A percentile compares a stretch with the other conserved stretches of the same genome.
phyloP scores from a whole-genome alignment of 352 stramenopile species.

The Phytopythium aichiense region DNA sequence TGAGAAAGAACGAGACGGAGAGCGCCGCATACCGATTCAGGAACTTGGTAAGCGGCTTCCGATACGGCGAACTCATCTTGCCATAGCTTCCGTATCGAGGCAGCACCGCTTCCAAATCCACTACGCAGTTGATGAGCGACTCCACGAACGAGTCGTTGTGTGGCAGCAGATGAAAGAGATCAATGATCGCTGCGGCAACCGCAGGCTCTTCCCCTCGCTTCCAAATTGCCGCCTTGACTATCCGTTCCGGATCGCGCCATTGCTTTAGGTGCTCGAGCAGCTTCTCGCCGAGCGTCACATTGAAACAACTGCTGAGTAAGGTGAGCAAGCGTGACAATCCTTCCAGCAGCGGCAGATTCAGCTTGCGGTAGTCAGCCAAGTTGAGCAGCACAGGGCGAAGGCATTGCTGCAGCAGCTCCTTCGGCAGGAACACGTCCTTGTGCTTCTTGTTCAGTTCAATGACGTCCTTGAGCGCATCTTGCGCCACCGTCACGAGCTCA shows the following conservation, averaged over 20 bases:
- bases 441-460: constrained; percentile 86
- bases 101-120: constrained; percentile 92
- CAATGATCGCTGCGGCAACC: constrained; percentile 94
- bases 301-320: constrained; percentile 96
- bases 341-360: constrained; percentile 94
- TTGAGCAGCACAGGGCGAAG: constrained; percentile 95
- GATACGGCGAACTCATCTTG: constrained; percentile 90
- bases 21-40: constrained; percentile 91
- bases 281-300: constrained; percentile 97
- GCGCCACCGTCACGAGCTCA: constrained; percentile 75
- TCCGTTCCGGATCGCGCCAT: constrained; percentile 89
- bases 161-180: constrained; percentile 95
- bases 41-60: constrained; percentile 89
- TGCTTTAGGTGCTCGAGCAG: constrained; percentile 95
- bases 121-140: constrained; percentile 92
- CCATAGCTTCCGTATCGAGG: constrained; percentile 88
- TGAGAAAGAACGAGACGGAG: constrained; percentile 86
- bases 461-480: constrained; percentile 76
- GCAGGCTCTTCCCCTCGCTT: constrained; percentile 93
- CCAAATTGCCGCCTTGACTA: constrained; percentile 91
- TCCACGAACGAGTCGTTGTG: constrained; percentile 95
- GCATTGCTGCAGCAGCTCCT: constrained; percentile 95
- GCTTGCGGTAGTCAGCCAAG: constrained; percentile 94
- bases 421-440: constrained; percentile 88
- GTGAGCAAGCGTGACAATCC: constrained; percentile 92